phyloP scores from a whole-genome alignment of 768 basidiomycete genomes.

The Leucosporidium creatinivorum region DNA sequence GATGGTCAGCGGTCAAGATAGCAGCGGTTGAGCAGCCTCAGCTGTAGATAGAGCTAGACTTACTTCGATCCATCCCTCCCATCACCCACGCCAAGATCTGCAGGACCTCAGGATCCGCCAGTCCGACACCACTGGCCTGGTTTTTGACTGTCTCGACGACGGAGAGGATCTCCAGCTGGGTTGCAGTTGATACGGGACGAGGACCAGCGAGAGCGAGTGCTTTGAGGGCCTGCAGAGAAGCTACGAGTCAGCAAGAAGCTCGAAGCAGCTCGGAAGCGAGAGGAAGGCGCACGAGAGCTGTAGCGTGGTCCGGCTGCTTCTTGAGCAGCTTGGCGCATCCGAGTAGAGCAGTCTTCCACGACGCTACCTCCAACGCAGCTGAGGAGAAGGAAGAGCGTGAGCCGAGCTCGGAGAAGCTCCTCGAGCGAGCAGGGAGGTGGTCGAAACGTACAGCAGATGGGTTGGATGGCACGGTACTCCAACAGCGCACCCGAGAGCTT shows the following conservation, averaged over 20 bases:
- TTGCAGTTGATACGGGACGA: not conserved
- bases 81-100: constrained; percentile 8
- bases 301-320: constrained; percentile 2
- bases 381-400: not conserved
- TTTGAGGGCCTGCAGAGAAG: constrained; percentile 20
- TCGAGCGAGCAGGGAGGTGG: not conserved
- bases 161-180: constrained; percentile 9
- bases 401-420: not conserved
- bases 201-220: constrained; percentile 8
- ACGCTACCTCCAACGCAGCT: constrained; percentile 20
- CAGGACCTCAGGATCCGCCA: constrained; percentile 22
- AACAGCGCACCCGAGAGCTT: not conserved
- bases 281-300: constrained; percentile 12
- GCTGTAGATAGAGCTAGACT: not conserved
- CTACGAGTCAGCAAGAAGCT: not conserved
- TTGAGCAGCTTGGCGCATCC: constrained; percentile 23
- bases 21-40: too few species aligned
- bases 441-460: not conserved
- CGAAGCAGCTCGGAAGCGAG: not conserved
- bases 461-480: not conserved
- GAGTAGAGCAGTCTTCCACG: constrained; percentile 18
- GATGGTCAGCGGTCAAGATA: not conserved
- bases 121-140: not conserved
- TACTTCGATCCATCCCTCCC: constrained; percentile 1
- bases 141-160: constrained; percentile 9